Conservation (phyloP, 1,139 yeast genomes). For the Scheffersomyces stambukii region DNA sequence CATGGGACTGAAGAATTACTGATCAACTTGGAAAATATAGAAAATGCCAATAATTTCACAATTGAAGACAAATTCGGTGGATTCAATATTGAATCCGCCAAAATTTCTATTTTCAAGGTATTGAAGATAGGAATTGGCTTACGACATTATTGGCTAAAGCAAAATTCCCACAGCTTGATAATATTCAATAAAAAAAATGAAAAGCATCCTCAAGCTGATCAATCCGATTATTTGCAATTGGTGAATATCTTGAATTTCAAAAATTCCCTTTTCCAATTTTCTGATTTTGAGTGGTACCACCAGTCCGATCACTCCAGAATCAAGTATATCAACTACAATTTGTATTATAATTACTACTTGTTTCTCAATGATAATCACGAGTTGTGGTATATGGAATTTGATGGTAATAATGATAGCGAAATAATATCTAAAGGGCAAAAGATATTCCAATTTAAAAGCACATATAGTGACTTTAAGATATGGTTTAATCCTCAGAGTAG, state of each 20-base stretch:
- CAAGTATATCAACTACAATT: slow-evolving; percentile 21
- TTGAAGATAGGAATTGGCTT: slow-evolving; percentile 35
- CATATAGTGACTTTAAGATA: too few species aligned
- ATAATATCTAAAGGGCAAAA: too few species aligned
- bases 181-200: slow-evolving; percentile 25
- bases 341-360: slow-evolving; percentile 25
- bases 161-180: slow-evolving; percentile 36
- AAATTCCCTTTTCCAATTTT: slow-evolving; percentile 24
- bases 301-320: slow-evolving; percentile 14
- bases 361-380: slow-evolving; percentile 26
- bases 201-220: slow-evolving; percentile 6
- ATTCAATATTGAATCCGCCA: slow-evolving; percentile 23
- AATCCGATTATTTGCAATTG: slow-evolving; percentile 24
- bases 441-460: too few species aligned
- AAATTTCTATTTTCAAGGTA: slow-evolving; percentile 28
- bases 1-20: slow-evolving; percentile 20
- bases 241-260: slow-evolving; percentile 32
- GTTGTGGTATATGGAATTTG: slow-evolving; percentile 25
- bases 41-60: slow-evolving; percentile 26
- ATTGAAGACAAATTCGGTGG: slow-evolving; percentile 31
- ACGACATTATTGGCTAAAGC: slow-evolving; percentile 32
- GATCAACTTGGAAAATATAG: slow-evolving; percentile 35
- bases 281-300: slow-evolving; percentile 29
- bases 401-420: slow-evolving; percentile 12
- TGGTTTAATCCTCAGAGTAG: slow-evolving; percentile 26